A percentile compares a stretch with the other conserved stretches of the same genome.
Evolutionary conservation across 352 stramenopile genomes (phyloP).

Genomic region (Pythium aquatile): DNA sequence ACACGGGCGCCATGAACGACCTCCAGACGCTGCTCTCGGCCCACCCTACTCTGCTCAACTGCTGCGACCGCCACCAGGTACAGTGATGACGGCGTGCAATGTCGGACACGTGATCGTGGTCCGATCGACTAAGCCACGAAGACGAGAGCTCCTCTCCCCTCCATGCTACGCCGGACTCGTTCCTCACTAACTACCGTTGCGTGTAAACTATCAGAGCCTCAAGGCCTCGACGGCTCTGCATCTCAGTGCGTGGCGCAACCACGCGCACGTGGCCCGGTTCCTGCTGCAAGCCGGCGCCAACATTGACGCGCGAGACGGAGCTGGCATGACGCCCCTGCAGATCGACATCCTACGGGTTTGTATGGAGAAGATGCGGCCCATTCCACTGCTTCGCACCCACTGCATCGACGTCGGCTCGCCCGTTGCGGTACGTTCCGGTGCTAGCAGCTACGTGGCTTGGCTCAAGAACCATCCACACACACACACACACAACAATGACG

Average conservation of each 20-base stretch:
- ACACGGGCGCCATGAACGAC: slow-evolving; percentile 20
- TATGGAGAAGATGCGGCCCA: slow-evolving; percentile 46
- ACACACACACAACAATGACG: too few relatives aligned
- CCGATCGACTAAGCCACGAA: too few relatives aligned
- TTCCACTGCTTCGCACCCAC: slow-evolving; percentile 32
- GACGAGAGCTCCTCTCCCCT: background rate
- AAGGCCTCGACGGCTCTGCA: slow-evolving; percentile 36
- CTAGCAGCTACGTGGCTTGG: too few relatives aligned
- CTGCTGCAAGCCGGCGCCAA: slow-evolving; percentile 34
- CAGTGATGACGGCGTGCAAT: too few relatives aligned
- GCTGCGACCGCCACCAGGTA: slow-evolving; percentile 28
- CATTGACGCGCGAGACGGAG: slow-evolving; percentile 34
- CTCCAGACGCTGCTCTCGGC: slow-evolving; percentile 20
- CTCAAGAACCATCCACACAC: too few relatives aligned
- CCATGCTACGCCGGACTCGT: background rate
- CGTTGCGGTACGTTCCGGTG: slow-evolving; percentile 29
- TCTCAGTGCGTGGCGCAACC: slow-evolving; percentile 36
- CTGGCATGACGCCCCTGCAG: slow-evolving; percentile 44
- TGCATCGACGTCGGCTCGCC: slow-evolving; percentile 40
- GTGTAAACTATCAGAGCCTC: slow-evolving; percentile 24
- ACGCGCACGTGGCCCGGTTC: slow-evolving; percentile 23
- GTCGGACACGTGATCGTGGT: too few relatives aligned
- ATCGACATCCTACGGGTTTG: slow-evolving; percentile 44
- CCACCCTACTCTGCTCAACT: slow-evolving; percentile 30
- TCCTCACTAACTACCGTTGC: background rate